A percentile compares a stretch with the other conserved stretches of the same genome.
phyloP scores from a whole-genome alignment of 2,329 filamentous ascomycete genomes.

The Trichoderma endophyticum region DNA sequence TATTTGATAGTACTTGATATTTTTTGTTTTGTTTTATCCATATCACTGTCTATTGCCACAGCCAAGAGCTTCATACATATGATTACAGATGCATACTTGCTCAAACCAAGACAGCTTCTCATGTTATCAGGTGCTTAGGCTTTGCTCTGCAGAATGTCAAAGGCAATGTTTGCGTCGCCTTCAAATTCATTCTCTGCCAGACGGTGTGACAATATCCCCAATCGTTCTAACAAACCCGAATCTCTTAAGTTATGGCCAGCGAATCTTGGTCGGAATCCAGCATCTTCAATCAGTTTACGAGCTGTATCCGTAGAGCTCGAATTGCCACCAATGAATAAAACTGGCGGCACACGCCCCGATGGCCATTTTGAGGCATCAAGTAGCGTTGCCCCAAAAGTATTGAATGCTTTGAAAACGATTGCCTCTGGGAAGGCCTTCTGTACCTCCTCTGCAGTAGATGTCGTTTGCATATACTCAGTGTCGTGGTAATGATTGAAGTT shows the following conservation, averaged over 20 bases:
- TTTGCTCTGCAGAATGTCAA: background rate
- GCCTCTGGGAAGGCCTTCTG: background rate
- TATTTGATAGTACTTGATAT: background rate
- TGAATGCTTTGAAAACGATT: background rate
- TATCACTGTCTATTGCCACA: accelerated
- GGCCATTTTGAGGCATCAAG: background rate
- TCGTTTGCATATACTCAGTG: background rate
- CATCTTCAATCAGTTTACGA: background rate
- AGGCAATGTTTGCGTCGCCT: background rate
- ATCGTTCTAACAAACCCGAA: background rate
- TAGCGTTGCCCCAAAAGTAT: background rate
- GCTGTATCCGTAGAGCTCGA: background rate
- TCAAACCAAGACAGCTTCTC: background rate
- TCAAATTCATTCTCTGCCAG: background rate
- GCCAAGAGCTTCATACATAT: background rate
- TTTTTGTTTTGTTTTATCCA: accelerated
- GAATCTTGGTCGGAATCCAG: background rate
- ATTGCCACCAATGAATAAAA: background rate
- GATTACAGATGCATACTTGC: background rate
- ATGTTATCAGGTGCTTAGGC: background rate
- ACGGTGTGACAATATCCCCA: background rate
- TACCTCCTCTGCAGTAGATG: background rate
- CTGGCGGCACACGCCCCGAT: background rate
- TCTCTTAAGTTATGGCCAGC: background rate
- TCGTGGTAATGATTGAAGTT: background rate